Conservation (phyloP, 2,329 filamentous ascomycete species). For the Xylaria sp. region DNA sequence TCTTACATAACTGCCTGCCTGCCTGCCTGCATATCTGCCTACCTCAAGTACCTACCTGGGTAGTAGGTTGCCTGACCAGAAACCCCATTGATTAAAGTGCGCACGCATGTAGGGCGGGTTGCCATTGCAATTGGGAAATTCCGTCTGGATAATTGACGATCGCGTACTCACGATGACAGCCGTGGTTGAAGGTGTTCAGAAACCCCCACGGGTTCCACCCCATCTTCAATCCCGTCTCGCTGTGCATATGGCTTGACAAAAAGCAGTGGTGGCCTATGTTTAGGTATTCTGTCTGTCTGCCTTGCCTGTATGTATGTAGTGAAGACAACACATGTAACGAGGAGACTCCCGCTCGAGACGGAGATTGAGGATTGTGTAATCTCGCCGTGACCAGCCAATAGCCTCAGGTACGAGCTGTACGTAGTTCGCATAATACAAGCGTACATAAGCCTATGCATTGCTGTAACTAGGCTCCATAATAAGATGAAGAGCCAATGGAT, state of each 20-base stretch:
- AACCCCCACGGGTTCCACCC: conserved; percentile 34
- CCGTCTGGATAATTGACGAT: conserved; percentile 23
- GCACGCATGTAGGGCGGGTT: conserved; percentile 6
- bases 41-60: no score
- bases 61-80: conserved; percentile 11
- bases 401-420: no score
- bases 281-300: no score
- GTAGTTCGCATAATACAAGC: not conserved
- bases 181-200: conserved; percentile 26
- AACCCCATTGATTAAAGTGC: conserved; percentile 1
- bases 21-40: conserved; percentile 12
- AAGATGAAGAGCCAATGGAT: conserved; percentile 15
- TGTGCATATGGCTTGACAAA: conserved; percentile 9
- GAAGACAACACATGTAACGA: not conserved
- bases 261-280: conserved; percentile 6
- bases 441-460: conserved; percentile 11
- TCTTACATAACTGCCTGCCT: no score
- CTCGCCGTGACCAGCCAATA: not conserved
- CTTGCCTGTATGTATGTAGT: conserved; percentile 10
- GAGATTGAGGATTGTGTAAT: not conserved
- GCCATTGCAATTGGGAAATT: conserved; percentile 19
- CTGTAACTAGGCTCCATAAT: conserved; percentile 16
- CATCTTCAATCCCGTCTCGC: conserved; percentile 21
- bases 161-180: conserved; percentile 27
- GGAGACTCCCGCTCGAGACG: no score